phyloP scores from a whole-genome alignment of 2,329 filamentous ascomycete species.

The Hymenoscyphus fructigenus region DNA sequence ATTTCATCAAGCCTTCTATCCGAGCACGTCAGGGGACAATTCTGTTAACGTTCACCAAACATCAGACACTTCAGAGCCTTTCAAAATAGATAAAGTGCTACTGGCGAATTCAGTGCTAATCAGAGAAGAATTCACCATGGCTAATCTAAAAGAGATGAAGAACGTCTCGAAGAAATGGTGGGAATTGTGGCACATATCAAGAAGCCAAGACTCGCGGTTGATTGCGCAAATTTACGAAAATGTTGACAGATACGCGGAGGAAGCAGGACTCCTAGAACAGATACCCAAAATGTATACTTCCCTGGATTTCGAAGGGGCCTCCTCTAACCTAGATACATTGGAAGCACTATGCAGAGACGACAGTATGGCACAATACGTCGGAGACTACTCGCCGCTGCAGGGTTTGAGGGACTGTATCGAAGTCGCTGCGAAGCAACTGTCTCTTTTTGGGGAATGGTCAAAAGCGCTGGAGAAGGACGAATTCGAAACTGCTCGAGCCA shows the following conservation, averaged over 20 bases:
- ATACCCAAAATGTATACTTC: not conserved
- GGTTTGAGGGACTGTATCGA: not conserved
- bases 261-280: not conserved
- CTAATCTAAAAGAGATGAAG: not conserved
- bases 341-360: not conserved
- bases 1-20: not conserved
- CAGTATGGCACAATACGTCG: not conserved
- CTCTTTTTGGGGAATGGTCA: not conserved
- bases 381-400: not conserved
- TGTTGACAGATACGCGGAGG: not conserved
- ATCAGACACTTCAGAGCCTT: not conserved
- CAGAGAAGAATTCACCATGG: not conserved
- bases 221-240: not conserved
- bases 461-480: not conserved
- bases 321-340: not conserved
- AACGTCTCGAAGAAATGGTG: not conserved
- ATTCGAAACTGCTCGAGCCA: not conserved
- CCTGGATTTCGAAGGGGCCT: not conserved
- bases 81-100: not conserved
- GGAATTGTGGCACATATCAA: not conserved
- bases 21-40: not conserved
- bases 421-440: not conserved
- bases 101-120: not conserved
- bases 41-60: not conserved
- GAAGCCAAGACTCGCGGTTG: not conserved